These are phyloP conservation scores for Nannochloropsis salina DNA, from an alignment of 108 stramenopile genomes.

Conservation along the genomic window DNA sequence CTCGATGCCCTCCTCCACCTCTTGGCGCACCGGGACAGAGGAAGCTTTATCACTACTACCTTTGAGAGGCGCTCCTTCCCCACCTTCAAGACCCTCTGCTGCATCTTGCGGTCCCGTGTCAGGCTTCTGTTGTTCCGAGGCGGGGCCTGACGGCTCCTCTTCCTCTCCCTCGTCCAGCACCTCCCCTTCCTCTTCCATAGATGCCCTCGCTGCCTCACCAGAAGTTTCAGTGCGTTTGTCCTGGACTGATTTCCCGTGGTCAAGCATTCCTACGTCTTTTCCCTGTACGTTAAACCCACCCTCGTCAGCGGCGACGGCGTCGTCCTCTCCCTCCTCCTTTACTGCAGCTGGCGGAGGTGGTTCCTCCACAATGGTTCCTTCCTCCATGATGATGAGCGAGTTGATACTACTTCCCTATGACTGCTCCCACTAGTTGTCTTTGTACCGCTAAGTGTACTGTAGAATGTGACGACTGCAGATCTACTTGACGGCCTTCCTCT, in stretches of 20 bases:
- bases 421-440: background rate
- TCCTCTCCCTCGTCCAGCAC: slow-evolving; percentile 16
- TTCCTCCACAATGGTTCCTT: background rate
- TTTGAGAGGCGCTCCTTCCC: no score
- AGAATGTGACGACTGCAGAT: no score
- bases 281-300: background rate
- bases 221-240: background rate
- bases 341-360: background rate
- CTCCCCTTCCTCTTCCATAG: slow-evolving; percentile 9
- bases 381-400: background rate
- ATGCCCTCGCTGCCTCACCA: background rate
- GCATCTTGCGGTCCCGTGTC: no score
- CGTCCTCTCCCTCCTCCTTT: slow-evolving; percentile 15
- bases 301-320: background rate
- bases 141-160: no score
- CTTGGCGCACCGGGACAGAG: background rate
- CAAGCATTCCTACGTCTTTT: no score
- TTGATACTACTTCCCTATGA: background rate
- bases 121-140: no score
- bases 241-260: no score
- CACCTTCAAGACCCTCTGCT: no score
- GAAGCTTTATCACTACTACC: background rate
- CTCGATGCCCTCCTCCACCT: background rate
- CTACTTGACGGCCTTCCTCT: no score
- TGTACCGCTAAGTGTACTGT: background rate